These are phyloP conservation scores for Fusarium metavorans DNA, from an alignment of 2,329 filamentous ascomycete genomes.

Conservation along the genomic window DNA sequence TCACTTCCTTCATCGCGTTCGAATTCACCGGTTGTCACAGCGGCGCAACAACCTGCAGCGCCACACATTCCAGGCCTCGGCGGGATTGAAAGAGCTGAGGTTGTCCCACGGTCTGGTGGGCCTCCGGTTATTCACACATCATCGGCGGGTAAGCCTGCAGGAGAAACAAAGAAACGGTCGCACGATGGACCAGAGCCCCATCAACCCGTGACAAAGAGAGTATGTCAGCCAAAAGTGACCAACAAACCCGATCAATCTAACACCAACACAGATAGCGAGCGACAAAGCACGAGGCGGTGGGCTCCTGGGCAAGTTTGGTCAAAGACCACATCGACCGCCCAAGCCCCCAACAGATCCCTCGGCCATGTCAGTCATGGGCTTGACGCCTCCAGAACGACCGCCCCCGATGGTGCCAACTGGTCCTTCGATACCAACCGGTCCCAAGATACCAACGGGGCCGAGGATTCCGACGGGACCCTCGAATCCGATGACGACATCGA, in stretches of 20 bases:
- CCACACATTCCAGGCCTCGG: slow-evolving; percentile 35
- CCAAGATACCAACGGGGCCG: slow-evolving; percentile 16
- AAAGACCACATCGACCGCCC: slow-evolving; percentile 43
- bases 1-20: slow-evolving; percentile 25
- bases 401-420: slow-evolving; percentile 44
- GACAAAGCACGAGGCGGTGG: slow-evolving; percentile 48
- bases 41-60: slow-evolving; percentile 9
- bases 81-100: slow-evolving; percentile 14
- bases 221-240: slow-evolving; percentile 46
- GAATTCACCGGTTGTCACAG: slow-evolving; percentile 15
- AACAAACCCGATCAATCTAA: slow-evolving; percentile 39
- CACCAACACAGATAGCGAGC: slow-evolving; percentile 45
- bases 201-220: slow-evolving; percentile 54
- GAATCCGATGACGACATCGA: slow-evolving; percentile 31
- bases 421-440: slow-evolving; percentile 16
- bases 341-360: slow-evolving; percentile 61
- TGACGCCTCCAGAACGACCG: slow-evolving; percentile 60
- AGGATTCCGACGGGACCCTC: slow-evolving; percentile 22
- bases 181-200: slow-evolving; percentile 52
- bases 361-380: slow-evolving; percentile 64
- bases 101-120: slow-evolving; percentile 44
- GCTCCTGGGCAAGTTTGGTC: slow-evolving; percentile 53
- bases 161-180: slow-evolving; percentile 57
- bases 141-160: slow-evolving; percentile 24
- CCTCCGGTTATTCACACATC: slow-evolving; percentile 57